Evolutionary conservation across 352 stramenopile genomes (phyloP), one percentile per base, ranked within the genome.

Genomic region (Globisporangium mamillatum): DNA sequence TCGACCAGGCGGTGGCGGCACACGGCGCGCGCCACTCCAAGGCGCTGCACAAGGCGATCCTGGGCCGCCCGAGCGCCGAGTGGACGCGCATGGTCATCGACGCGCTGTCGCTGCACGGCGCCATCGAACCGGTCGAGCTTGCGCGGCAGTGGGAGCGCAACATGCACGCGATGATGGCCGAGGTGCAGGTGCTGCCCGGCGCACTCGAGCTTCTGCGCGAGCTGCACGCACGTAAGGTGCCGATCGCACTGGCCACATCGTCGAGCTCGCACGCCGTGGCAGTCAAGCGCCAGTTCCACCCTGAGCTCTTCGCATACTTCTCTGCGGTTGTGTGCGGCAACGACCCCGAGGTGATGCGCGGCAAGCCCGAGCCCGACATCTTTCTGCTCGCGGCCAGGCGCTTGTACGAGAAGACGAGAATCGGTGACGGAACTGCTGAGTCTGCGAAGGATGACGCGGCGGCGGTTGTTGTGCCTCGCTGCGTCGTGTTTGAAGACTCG

Each of bases 321-420:
- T 66, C 75, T 3, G 82, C 89, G 16, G 85, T 93, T 41, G 86
- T 95, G 54, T 90, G 79, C 18, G 88, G 88, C n/a, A 82, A 95
- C 44, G 84, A 95, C 71, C 73, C 81, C 0, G 78, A 77, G 4
- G 84, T 95, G 9, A 79, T 83, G 60, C 70, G 69, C 24, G 88
- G 88, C 58, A 95, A 95, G 59, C 88, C 88, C 4, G 82, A 80
- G 50, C 88, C 88, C 9, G 86, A 95, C 66, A 95, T 95, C 76
- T 95, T 95, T 63, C 75, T 88, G 41, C 80, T 76, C 5, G 86
- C 88, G 2, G 83, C 75, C 10, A 73, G 84, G 63, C 76, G 86
- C 6, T 72, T 94, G 22, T 79, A 88, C 60, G 75, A 46, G 63
- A 80, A 3, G 68, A 74, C 29, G 70, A 84, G 29, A 36, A 12